Evolutionary conservation across 2,329 filamentous ascomycete species (phyloP).

Genomic region (Sarocladium oryzae): DNA sequence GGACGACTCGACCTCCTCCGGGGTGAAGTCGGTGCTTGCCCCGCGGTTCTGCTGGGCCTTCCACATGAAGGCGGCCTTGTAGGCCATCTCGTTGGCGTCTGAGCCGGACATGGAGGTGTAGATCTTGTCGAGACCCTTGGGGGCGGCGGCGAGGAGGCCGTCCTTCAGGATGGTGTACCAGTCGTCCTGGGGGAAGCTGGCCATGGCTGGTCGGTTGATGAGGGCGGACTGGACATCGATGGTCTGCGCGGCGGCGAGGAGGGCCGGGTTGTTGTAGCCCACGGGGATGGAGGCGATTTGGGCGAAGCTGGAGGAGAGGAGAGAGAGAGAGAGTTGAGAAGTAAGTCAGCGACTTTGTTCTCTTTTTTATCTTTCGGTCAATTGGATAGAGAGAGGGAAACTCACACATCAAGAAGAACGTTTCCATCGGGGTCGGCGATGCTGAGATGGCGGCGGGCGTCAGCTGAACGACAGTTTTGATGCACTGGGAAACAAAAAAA

Average conservation of each 20-base stretch:
- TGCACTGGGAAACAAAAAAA: not conserved
- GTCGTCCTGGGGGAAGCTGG: conserved; percentile 82
- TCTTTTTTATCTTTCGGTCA: conserved; percentile 1
- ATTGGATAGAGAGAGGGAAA: conserved; percentile 8
- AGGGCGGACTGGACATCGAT: conserved; percentile 74
- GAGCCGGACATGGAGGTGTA: conserved; percentile 90
- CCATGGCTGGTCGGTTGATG: conserved; percentile 83
- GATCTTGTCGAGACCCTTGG: conserved; percentile 77
- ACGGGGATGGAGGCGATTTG: conserved; percentile 91
- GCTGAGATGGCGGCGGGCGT: conserved; percentile 16
- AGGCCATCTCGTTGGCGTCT: conserved; percentile 92
- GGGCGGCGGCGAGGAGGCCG: conserved; percentile 75
- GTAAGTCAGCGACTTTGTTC: too few relatives aligned
- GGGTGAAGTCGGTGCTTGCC: conserved; percentile 71
- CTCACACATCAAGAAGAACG: conserved; percentile 43
- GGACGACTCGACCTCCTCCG: conserved; percentile 63
- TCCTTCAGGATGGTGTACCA: conserved; percentile 75
- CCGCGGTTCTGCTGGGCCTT: conserved; percentile 75
- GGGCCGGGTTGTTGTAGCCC: conserved; percentile 82
- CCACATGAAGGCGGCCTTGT: conserved; percentile 95
- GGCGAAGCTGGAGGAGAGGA: conserved; percentile 52
- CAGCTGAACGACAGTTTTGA: too few relatives aligned
- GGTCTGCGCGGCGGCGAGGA: conserved; percentile 63
- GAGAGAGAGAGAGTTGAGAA: too few relatives aligned
- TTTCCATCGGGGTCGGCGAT: conserved; percentile 45